phyloP scores from a whole-genome alignment of 2,329 filamentous ascomycete species.

The Tothia fuscella region DNA sequence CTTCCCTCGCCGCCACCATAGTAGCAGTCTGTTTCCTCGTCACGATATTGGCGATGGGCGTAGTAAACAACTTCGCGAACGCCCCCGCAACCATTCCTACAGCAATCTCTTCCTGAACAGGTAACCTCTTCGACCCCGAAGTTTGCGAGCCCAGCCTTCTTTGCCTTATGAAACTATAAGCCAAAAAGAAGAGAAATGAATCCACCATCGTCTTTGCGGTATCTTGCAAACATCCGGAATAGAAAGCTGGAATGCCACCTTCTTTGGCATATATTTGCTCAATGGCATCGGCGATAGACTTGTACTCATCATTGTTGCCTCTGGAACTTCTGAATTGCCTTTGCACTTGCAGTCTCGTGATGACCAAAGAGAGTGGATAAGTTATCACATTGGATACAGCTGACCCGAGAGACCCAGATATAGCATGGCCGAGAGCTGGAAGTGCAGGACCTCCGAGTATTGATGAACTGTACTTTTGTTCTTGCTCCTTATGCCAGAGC shows the following conservation, averaged over 20 bases:
- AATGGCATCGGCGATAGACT: slow-evolving; percentile 55
- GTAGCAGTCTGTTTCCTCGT: slow-evolving; percentile 66
- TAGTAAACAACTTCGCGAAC: slow-evolving; percentile 62
- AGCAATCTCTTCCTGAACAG: slow-evolving; percentile 58
- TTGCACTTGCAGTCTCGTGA: slow-evolving; percentile 73
- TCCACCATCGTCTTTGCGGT: slow-evolving; percentile 44
- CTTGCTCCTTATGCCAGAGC: slow-evolving; percentile 29
- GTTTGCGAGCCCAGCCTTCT: slow-evolving; percentile 26
- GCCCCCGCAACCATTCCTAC: slow-evolving; percentile 65
- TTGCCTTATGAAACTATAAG: slow-evolving; percentile 51
- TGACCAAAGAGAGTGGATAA: slow-evolving; percentile 72
- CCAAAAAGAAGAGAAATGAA: slow-evolving; percentile 77
- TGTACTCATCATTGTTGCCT: slow-evolving; percentile 39
- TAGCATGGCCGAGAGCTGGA: slow-evolving; percentile 68
- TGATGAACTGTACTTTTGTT: slow-evolving; percentile 17
- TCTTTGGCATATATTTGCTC: slow-evolving; percentile 58
- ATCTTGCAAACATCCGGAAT: slow-evolving; percentile 33
- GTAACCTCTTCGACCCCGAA: slow-evolving; percentile 36
- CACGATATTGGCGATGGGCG: slow-evolving; percentile 71
- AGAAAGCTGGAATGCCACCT: slow-evolving; percentile 60
- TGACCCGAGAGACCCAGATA: slow-evolving; percentile 67
- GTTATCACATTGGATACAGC: slow-evolving; percentile 66
- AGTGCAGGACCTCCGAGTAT: slow-evolving; percentile 36
- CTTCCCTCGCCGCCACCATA: slow-evolving; percentile 32
- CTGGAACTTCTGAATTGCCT: slow-evolving; percentile 21